Conservation (phyloP, 176 grass and related monocot species). For the Rhynchospora breviuscula region DNA sequence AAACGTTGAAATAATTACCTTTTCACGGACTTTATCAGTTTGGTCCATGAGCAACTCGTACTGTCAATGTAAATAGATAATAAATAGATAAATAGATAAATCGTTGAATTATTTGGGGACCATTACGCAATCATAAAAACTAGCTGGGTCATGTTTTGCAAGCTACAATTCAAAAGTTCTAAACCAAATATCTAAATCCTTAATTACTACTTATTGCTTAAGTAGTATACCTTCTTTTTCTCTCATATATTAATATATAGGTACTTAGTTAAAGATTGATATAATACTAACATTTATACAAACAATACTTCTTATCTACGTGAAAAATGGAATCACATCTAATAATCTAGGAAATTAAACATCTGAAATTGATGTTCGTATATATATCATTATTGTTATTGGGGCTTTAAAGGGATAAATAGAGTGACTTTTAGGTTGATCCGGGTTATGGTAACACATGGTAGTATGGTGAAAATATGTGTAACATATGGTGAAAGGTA, state of each 20-base stretch:
- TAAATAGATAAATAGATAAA: conserved; percentile 2
- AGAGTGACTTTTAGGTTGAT: too few species aligned
- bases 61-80: conserved; percentile 30
- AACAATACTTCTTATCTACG: not conserved
- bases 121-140: not conserved
- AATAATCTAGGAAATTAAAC: not conserved
- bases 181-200: not conserved
- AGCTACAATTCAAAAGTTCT: not conserved
- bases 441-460: too few species aligned
- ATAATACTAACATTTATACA: not conserved
- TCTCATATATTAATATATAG: not conserved
- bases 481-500: too few species aligned
- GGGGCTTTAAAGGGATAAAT: too few species aligned
- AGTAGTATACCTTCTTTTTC: not conserved
- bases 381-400: too few species aligned
- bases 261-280: not conserved
- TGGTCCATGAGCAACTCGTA: conserved; percentile 60
- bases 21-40: conserved; percentile 61
- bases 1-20: conserved; percentile 26
- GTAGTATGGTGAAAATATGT: too few species aligned
- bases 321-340: not conserved
- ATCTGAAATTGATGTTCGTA: not conserved
- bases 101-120: not conserved
- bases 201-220: not conserved
- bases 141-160: not conserved